Evolutionary conservation across 2,329 filamentous ascomycete genomes (phyloP).

Genomic region (Talaromyces sp.): DNA sequence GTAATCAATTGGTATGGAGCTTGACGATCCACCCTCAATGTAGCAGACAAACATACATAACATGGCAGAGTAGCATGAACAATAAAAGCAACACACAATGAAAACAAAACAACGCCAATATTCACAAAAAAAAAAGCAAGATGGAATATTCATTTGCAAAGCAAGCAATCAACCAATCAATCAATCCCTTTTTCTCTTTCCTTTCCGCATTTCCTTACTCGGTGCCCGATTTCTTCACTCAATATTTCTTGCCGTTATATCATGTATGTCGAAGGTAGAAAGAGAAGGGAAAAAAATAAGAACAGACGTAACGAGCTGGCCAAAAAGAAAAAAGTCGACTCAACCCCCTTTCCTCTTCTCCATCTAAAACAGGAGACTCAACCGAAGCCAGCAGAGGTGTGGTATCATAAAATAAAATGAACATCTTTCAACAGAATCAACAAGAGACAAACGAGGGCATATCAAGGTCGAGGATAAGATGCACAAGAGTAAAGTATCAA

Average conservation of each 20-base stretch:
- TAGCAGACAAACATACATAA: not conserved
- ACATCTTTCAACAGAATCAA: slow-evolving; percentile 23
- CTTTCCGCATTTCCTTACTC: not conserved
- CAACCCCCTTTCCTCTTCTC: not conserved
- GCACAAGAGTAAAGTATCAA: not conserved
- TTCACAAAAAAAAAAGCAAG: not conserved
- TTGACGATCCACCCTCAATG: not conserved
- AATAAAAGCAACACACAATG: not conserved
- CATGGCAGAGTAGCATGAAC: not conserved
- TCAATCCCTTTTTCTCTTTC: not conserved
- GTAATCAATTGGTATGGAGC: not conserved
- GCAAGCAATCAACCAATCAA: not conserved
- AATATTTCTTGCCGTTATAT: not conserved
- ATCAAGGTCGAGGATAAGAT: not conserved
- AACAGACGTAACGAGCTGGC: not conserved
- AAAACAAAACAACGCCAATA: slow-evolving; percentile 6
- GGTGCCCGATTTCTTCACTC: not conserved
- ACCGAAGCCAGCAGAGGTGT: slow-evolving; percentile 5
- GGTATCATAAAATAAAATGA: slow-evolving; percentile 17
- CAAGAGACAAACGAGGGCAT: slow-evolving; percentile 13
- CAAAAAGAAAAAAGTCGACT: not conserved
- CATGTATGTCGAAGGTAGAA: not conserved
- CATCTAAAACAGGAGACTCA: slow-evolving; percentile 3
- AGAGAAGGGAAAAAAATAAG: not conserved
- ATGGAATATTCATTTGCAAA: not conserved